phyloP scores from a whole-genome alignment of 2,329 filamentous ascomycete species.

The Claviceps purpurea region DNA sequence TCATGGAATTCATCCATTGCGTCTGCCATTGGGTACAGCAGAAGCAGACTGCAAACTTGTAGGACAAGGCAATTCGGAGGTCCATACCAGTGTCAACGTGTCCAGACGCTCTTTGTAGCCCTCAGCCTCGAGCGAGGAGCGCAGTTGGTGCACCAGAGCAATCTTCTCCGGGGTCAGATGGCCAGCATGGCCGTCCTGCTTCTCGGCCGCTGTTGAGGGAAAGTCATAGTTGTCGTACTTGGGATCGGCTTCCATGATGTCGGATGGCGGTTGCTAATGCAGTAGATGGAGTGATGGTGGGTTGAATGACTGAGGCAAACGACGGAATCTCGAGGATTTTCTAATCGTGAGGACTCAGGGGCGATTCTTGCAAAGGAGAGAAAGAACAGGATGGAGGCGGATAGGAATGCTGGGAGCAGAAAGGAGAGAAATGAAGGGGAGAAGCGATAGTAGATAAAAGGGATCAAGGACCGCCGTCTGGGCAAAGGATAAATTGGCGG shows the following conservation, averaged over 20 bases:
- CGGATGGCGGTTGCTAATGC: slow-evolving; percentile 1
- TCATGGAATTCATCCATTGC: not conserved
- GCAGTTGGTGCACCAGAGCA: slow-evolving; percentile 77
- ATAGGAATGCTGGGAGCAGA: not conserved
- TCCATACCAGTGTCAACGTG: slow-evolving; percentile 72
- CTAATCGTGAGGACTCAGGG: not conserved
- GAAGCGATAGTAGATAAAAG: not conserved
- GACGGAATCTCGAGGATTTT: not conserved
- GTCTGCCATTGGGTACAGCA: not conserved
- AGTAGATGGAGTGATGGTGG: not conserved
- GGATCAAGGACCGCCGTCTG: not conserved
- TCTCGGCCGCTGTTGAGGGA: slow-evolving; percentile 61
- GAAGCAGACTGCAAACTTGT: not conserved
- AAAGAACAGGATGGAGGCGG: not conserved
- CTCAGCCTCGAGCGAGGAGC: slow-evolving; percentile 68
- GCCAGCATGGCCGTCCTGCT: slow-evolving; percentile 70
- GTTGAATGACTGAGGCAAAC: not conserved
- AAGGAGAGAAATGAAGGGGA: not conserved
- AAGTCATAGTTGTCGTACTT: slow-evolving; percentile 97
- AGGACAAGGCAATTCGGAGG: not conserved
- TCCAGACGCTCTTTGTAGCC: slow-evolving; percentile 78
- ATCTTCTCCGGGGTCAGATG: slow-evolving; percentile 78
- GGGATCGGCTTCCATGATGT: slow-evolving; percentile 51
- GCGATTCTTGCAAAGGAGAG: not conserved
- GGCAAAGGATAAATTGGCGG: not conserved